These are phyloP conservation scores for Schwanniomyces polymorphus DNA, from an alignment of 805 yeast genomes.

Conservation along the genomic window DNA sequence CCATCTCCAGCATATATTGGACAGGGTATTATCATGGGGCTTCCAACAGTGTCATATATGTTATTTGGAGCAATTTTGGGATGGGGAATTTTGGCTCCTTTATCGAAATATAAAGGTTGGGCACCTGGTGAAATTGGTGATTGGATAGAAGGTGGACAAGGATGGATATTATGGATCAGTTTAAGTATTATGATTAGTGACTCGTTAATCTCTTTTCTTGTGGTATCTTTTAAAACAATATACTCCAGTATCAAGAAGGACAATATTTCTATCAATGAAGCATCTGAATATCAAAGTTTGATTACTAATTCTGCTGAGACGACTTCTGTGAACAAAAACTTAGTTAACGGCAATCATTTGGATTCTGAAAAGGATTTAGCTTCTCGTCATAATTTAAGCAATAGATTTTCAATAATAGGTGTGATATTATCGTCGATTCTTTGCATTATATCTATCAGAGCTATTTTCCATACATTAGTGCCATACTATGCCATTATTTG, in stretches of 20 bases:
- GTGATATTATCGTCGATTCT: conserved; percentile 62
- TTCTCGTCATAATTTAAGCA: conserved; percentile 49
- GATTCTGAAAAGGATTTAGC: conserved; percentile 25
- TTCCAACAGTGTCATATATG: conserved; percentile 89
- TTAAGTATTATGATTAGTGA: conserved; percentile 93
- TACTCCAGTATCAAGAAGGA: conserved; percentile 5
- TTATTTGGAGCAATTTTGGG: conserved; percentile 85
- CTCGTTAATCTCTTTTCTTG: conserved; percentile 75
- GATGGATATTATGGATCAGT: conserved; percentile 96
- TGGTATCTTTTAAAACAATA: conserved; percentile 52
- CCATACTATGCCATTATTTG: conserved; percentile 69
- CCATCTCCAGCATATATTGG: conserved; percentile 98
- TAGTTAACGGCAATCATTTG: neutral
- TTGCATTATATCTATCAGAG: conserved; percentile 63
- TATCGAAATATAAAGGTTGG: conserved; percentile 73
- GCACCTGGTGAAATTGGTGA: conserved; percentile 88
- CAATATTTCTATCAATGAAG: neutral
- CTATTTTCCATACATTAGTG: conserved; percentile 68
- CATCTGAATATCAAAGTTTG: neutral
- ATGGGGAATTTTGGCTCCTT: conserved; percentile 89
- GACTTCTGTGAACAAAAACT: neutral
- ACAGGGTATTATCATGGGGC: conserved; percentile 97
- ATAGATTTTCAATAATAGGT: conserved; percentile 55
- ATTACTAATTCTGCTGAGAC: neutral
- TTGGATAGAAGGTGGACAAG: conserved; percentile 93